These are phyloP conservation scores for Chrysanthemum seticuspe DNA, from an alignment of 129 eudicot species.

Conservation along the genomic window DNA sequence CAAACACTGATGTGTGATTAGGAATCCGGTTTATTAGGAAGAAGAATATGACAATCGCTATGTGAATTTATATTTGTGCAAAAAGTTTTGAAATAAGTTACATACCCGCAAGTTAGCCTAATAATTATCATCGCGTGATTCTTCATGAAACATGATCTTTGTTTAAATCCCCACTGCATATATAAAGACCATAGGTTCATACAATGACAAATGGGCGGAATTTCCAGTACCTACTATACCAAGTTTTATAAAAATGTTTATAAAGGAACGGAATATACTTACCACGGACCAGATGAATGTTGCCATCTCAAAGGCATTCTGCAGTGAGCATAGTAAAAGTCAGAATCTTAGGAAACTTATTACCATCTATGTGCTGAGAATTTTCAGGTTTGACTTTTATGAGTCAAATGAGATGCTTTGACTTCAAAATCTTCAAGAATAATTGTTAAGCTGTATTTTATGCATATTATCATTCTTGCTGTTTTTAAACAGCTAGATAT, in stretches of 20 bases:
- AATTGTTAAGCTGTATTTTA: not conserved
- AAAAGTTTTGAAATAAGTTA: conserved; percentile 11
- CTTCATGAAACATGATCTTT: conserved; percentile 87
- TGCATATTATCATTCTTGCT: not conserved
- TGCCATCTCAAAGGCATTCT: conserved; percentile 99
- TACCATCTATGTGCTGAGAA: not conserved
- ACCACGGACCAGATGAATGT: conserved; percentile 98
- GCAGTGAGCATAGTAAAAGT: conserved; percentile 29
- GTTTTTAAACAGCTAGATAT: too few relatives aligned
- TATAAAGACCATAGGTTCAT: not conserved
- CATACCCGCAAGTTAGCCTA: conserved; percentile 83
- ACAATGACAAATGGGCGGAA: not conserved
- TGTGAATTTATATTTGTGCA: not conserved
- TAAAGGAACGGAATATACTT: conserved; percentile 23
- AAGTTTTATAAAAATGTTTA: too few relatives aligned
- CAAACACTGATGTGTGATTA: not conserved
- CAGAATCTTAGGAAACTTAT: not conserved
- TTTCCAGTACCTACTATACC: too few relatives aligned
- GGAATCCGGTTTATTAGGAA: not conserved
- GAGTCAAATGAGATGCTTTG: conserved; percentile 10
- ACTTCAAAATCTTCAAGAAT: conserved; percentile 8
- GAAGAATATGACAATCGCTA: not conserved
- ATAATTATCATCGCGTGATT: conserved; percentile 80
- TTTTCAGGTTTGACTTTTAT: conserved; percentile 7
- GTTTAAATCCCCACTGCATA: conserved; percentile 89